Percentiles rank a stretch among this genome's conserved stretches.
Evolutionary conservation across 495 filamentous ascomycete species (phyloP).

Genomic region (Rhizodiscina lignyota): DNA sequence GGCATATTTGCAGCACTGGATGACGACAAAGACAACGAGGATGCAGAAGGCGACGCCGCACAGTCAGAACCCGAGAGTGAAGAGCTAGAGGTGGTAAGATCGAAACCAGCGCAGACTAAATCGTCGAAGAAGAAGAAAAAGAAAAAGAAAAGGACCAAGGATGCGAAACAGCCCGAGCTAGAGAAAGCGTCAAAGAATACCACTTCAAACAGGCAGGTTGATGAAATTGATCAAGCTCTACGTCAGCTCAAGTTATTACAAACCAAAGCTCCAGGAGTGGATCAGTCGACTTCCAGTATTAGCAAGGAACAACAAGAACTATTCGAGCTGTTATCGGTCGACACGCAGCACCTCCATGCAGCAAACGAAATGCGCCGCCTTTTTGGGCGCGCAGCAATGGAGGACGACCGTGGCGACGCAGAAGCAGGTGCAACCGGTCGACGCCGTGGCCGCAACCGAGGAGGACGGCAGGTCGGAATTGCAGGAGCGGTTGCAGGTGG

Average conservation of each 20-base stretch:
- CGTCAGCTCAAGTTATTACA: slow-evolving; percentile 44
- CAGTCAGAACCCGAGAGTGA: neutral
- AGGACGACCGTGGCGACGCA: slow-evolving; percentile 30
- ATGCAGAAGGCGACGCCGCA: slow-evolving; percentile 5
- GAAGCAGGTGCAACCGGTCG: slow-evolving; percentile 25
- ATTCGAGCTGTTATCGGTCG: slow-evolving; percentile 39
- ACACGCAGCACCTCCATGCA: slow-evolving; percentile 66
- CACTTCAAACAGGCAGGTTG: slow-evolving; percentile 23
- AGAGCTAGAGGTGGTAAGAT: slow-evolving; percentile 1
- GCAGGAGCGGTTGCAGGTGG: slow-evolving; percentile 51
- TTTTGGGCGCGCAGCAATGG: slow-evolving; percentile 68
- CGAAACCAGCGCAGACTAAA: slow-evolving; percentile 2
- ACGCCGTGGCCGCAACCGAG: slow-evolving; percentile 33
- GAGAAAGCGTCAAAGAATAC: slow-evolving; percentile 3
- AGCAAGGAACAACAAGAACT: slow-evolving; percentile 15
- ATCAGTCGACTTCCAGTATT: slow-evolving; percentile 9
- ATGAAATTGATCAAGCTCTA: slow-evolving; percentile 76
- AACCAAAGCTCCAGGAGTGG: slow-evolving; percentile 11
- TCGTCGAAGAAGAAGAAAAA: slow-evolving; percentile 24
- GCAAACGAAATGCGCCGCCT: slow-evolving; percentile 85
- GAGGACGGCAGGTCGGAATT: slow-evolving; percentile 36
- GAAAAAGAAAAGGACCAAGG: slow-evolving; percentile 32
- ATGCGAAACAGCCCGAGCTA: slow-evolving; percentile 8
- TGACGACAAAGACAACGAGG: slow-evolving; percentile 18
- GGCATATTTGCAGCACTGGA: slow-evolving; percentile 22